Base-by-base conservation (phyloP, 768 basidiomycete genomes). In the Pulveroboletus sp. region DNA sequence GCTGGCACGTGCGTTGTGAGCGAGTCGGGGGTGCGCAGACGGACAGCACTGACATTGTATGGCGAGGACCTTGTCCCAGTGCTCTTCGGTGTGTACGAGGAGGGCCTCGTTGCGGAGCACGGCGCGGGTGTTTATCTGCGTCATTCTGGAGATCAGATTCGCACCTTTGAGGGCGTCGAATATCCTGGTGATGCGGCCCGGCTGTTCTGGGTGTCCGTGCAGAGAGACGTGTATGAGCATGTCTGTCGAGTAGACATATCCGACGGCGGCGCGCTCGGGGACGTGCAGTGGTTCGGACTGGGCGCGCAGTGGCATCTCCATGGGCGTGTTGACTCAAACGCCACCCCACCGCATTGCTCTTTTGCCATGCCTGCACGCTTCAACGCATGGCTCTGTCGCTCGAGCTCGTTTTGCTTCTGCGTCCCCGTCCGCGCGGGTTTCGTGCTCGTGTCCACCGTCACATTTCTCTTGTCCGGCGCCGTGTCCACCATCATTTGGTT, bases 61-160 rank as follows among this genome's bases (percentile, higher is more conserved):
- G 20, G 81, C 84, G 49, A 87, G 73, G 19, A 98, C 86, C 69
- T 90, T 90, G 54, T 93, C 81, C 94, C 94, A 97, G 55, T 92
- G 89, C 42, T 87, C 88, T 58, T 88, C 84, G 39, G 84, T 86
- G 67, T 99, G 97, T 5, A 97, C 93, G 20, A 97, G 81, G 48
- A 91, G 68, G 12, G 84, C 89, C 69, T 98, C 94, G 25, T 85
- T 78, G 51, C 79, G 81, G 36, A 77, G 74, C 12, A 88, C 91
- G 41, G 81, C 75, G 43, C 90, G 77, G 58, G 91, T 86, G 0
- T 82, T 82, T 17, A 98, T 70, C 58, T 77, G 78, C 60, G 84
- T 81, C 90, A 95, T 95, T 59, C 80, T 79, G 16, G 72, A 60
- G 39, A 83, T 74, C 57, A 88, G 72, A 23, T 80, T 80, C 34